Conservation (phyloP, 257 asterid genomes). For the Capsicum chinense region DNA sequence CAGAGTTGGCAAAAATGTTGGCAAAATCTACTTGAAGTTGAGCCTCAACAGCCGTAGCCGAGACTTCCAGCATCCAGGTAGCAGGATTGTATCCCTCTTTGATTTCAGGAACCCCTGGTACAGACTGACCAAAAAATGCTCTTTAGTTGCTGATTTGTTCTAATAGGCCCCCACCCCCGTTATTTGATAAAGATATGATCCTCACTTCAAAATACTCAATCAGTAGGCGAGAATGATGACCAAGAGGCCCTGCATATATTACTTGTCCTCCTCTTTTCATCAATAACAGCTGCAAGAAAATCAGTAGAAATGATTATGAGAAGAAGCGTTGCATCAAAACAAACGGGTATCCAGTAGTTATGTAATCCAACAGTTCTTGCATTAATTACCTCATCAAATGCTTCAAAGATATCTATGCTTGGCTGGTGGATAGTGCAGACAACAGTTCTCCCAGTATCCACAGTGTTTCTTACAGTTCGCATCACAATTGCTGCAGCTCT, state of each 20-base stretch:
- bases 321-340: neutral
- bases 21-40: constrained; percentile 78
- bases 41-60: constrained; percentile 66
- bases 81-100: constrained; percentile 85
- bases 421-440: constrained; percentile 95
- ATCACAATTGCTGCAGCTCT: constrained; percentile 93
- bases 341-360: neutral
- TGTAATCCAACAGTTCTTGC: neutral
- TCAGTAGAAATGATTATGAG: neutral
- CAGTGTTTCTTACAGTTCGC: constrained; percentile 85
- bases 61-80: constrained; percentile 89
- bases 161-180: neutral
- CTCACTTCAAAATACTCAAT: constrained; percentile 76
- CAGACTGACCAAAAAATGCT: constrained; percentile 48
- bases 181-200: constrained; percentile 20
- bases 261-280: constrained; percentile 96
- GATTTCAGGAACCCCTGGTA: constrained; percentile 75
- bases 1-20: constrained; percentile 67
- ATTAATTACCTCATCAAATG: constrained; percentile 80
- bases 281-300: constrained; percentile 59
- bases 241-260: constrained; percentile 76
- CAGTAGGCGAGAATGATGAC: constrained; percentile 66
- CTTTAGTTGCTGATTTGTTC: constrained; percentile 11
- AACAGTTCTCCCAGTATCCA: constrained; percentile 82
- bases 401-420: constrained; percentile 83